Percentiles rank a stretch among this genome's conserved stretches.
Conservation (phyloP, 768 basidiomycete species). For the Strobilomyces dryophilus region DNA sequence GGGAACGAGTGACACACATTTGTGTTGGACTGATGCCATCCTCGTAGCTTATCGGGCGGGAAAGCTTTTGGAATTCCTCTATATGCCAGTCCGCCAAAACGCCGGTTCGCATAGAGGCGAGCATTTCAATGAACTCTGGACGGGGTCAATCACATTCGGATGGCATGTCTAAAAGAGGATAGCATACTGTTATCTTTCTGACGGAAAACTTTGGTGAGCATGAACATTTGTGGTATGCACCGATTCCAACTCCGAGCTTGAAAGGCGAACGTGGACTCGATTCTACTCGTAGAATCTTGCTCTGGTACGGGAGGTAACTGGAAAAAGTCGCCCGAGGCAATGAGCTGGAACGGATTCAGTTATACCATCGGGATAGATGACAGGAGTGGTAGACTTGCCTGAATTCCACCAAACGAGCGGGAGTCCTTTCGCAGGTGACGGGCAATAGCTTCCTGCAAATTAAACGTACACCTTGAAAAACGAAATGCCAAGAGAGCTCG, state of each 20-base stretch:
- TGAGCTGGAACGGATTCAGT: slow-evolving; percentile 41
- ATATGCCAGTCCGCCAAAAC: slow-evolving; percentile 61
- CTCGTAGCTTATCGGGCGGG: slow-evolving; percentile 60
- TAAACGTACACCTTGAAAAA: neutral
- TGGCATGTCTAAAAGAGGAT: neutral
- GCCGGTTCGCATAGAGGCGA: slow-evolving; percentile 97
- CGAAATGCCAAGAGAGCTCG: slow-evolving; percentile 29
- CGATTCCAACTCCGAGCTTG: slow-evolving; percentile 57
- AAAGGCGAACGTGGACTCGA: slow-evolving; percentile 59
- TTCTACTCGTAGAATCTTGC: slow-evolving; percentile 43
- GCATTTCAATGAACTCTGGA: slow-evolving; percentile 87
- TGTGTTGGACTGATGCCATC: slow-evolving; percentile 89
- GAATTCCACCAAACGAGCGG: slow-evolving; percentile 65
- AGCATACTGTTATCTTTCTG: slow-evolving; percentile 55
- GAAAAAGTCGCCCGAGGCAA: slow-evolving; percentile 77
- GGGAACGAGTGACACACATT: slow-evolving; percentile 48
- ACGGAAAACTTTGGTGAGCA: slow-evolving; percentile 64
- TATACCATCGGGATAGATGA: neutral
- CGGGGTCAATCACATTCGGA: neutral
- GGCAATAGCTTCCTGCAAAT: slow-evolving; percentile 35
- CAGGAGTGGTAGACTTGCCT: slow-evolving; percentile 32
- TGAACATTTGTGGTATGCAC: slow-evolving; percentile 44
- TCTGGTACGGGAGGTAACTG: slow-evolving; percentile 71
- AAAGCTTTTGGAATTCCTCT: slow-evolving; percentile 60
- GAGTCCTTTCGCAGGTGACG: slow-evolving; percentile 36